These are phyloP conservation scores for Punica granatum DNA, from an alignment of 345 rosid genomes.

Conservation along the genomic window DNA sequence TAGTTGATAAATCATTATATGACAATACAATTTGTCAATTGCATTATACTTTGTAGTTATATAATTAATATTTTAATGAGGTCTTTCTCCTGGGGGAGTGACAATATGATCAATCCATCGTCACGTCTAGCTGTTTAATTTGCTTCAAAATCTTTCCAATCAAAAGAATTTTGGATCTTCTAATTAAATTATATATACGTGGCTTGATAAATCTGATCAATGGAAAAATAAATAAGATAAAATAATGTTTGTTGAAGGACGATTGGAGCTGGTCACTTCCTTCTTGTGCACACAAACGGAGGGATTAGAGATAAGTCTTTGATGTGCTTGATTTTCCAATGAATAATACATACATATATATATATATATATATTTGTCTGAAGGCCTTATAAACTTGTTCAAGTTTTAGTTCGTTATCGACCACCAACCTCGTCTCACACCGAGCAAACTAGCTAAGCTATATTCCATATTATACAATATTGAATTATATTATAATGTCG, in stretches of 20 bases:
- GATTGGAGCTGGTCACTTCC: background rate
- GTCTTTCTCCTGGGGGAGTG: background rate
- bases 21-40: too few species aligned
- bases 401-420: background rate
- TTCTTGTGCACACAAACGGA: conserved; percentile 3
- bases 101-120: background rate
- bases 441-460: too few species aligned
- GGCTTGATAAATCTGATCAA: background rate
- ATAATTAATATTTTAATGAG: background rate
- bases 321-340: background rate
- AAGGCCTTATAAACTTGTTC: background rate
- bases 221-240: background rate
- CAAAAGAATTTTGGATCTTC: background rate
- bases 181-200: background rate
- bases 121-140: background rate
- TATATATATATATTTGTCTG: too few species aligned
- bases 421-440: background rate
- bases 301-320: background rate
- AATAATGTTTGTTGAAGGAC: background rate
- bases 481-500: background rate
- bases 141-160: conserved; percentile 1
- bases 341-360: too few species aligned
- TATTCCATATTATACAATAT: too few species aligned
- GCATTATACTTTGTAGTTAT: too few species aligned
- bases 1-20: too few species aligned